Conservation (phyloP, 495 filamentous ascomycete species). For the Lophiostoma macrostomum region DNA sequence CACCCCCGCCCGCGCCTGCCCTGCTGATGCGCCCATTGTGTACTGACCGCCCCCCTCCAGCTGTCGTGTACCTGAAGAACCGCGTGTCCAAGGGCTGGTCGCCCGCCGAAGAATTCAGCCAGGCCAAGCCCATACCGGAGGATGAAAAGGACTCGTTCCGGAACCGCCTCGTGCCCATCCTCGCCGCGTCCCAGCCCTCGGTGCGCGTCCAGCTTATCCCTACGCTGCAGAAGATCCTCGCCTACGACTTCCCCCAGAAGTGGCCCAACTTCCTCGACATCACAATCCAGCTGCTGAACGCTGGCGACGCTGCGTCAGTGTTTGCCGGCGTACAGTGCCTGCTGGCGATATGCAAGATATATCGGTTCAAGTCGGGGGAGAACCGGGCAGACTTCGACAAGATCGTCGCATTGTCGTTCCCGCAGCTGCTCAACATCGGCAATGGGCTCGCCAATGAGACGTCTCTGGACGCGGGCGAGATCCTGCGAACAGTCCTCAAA, state of each 20-base stretch:
- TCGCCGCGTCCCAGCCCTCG: conserved; percentile 72
- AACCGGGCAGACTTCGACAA: conserved; percentile 85
- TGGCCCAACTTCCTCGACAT: conserved; percentile 94
- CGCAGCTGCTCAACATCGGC: conserved; percentile 82
- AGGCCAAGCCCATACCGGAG: conserved; percentile 72
- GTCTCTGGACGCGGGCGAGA: conserved; percentile 90
- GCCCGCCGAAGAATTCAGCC: conserved; percentile 64
- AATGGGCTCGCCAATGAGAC: conserved; percentile 83
- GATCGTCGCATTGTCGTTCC: conserved; percentile 88
- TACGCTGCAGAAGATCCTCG: conserved; percentile 89
- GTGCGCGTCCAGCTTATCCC: conserved; percentile 89
- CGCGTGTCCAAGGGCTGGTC: conserved; percentile 89
- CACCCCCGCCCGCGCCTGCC: conserved; percentile 12
- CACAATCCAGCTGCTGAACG: conserved; percentile 79
- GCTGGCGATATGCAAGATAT: conserved; percentile 87
- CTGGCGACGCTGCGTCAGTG: conserved; percentile 77
- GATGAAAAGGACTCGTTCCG: conserved; percentile 85
- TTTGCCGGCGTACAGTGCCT: conserved; percentile 93
- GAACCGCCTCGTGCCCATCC: conserved; percentile 79
- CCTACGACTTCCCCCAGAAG: conserved; percentile 87
- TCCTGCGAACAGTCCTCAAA: conserved; percentile 92
- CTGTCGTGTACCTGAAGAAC: conserved; percentile 97
- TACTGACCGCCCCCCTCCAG: conserved; percentile 47
- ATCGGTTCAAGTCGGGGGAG: conserved; percentile 84
- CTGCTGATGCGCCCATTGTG: not conserved